phyloP scores from a whole-genome alignment of 345 rosid genomes.

The Salix suchowensis region DNA sequence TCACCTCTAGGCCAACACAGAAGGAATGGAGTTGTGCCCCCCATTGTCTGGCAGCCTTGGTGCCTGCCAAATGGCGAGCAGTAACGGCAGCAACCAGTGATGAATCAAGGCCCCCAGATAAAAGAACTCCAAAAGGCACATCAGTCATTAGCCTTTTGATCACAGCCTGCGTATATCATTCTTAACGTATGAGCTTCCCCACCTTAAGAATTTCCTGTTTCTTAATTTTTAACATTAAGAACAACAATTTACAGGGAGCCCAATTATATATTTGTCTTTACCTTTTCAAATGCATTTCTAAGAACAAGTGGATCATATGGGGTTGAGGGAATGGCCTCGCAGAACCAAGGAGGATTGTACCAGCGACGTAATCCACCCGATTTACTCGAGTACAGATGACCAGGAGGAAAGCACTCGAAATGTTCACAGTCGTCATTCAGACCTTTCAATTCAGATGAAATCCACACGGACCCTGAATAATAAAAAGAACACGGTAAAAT shows the following conservation, averaged over 20 bases:
- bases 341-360: slow-evolving; percentile 91
- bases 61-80: slow-evolving; percentile 67
- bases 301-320: slow-evolving; percentile 80
- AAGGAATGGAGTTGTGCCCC: slow-evolving; percentile 85
- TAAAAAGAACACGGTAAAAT: not conserved
- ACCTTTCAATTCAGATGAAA: slow-evolving; percentile 88
- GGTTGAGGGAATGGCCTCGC: slow-evolving; percentile 55
- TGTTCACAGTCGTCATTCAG: slow-evolving; percentile 83
- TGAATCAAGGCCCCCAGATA: slow-evolving; percentile 94
- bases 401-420: slow-evolving; percentile 83
- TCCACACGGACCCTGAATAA: slow-evolving; percentile 68
- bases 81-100: slow-evolving; percentile 85
- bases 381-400: slow-evolving; percentile 88
- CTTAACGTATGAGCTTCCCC: not conserved
- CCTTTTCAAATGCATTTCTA: slow-evolving; percentile 67
- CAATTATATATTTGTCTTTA: slow-evolving; percentile 14
- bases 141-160: slow-evolving; percentile 88
- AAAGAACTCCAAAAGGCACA: slow-evolving; percentile 87
- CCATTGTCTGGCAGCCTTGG: slow-evolving; percentile 75
- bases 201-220: not conserved
- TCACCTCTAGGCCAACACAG: slow-evolving; percentile 87
- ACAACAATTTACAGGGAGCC: not conserved
- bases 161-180: slow-evolving; percentile 57
- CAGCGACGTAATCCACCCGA: slow-evolving; percentile 61
- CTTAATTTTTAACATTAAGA: not conserved